Percentiles rank a stretch among this genome's conserved stretches.
These are phyloP conservation scores for Neofusicoccum sp. DNA, from an alignment of 2,329 filamentous ascomycete species.

Conservation along the genomic window DNA sequence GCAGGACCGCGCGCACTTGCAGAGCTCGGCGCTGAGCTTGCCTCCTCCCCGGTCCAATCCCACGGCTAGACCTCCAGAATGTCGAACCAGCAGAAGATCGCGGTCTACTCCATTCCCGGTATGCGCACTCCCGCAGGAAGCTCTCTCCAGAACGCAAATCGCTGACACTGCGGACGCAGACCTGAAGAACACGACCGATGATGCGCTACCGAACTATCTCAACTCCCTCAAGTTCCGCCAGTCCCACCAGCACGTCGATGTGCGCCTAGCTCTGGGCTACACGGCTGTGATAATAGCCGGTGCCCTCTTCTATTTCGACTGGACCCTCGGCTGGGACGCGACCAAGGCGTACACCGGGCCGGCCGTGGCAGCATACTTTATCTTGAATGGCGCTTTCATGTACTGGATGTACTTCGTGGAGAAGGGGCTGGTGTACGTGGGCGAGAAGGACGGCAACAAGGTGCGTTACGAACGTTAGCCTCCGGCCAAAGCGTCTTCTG, in stretches of 20 bases:
- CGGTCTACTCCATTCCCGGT: conserved; percentile 68
- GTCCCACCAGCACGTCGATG: conserved; percentile 75
- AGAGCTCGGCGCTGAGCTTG: conserved; percentile 6
- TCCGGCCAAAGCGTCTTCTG: background rate
- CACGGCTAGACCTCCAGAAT: conserved; percentile 23
- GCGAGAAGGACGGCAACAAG: conserved; percentile 67
- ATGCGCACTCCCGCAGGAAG: conserved; percentile 21
- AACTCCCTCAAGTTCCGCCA: conserved; percentile 83
- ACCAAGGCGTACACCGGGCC: conserved; percentile 79
- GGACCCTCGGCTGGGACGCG: conserved; percentile 81
- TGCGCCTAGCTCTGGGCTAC: conserved; percentile 82
- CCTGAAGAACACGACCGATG: conserved; percentile 94
- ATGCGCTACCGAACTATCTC: conserved; percentile 90
- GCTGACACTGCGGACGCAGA: conserved; percentile 55
- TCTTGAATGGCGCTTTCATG: conserved; percentile 75
- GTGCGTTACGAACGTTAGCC: conserved; percentile 40
- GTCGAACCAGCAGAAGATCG: conserved; percentile 52
- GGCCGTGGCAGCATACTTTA: conserved; percentile 76
- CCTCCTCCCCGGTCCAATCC: conserved; percentile 9
- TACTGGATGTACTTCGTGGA: conserved; percentile 85
- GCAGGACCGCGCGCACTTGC: background rate
- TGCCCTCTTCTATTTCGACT: conserved; percentile 87
- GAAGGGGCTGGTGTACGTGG: conserved; percentile 77
- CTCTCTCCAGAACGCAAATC: background rate
- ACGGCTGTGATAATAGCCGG: conserved; percentile 74